A percentile compares a stretch with the other conserved stretches of the same genome.
Conservation (phyloP, 148 eudicot species). For the Spergularia marina region DNA sequence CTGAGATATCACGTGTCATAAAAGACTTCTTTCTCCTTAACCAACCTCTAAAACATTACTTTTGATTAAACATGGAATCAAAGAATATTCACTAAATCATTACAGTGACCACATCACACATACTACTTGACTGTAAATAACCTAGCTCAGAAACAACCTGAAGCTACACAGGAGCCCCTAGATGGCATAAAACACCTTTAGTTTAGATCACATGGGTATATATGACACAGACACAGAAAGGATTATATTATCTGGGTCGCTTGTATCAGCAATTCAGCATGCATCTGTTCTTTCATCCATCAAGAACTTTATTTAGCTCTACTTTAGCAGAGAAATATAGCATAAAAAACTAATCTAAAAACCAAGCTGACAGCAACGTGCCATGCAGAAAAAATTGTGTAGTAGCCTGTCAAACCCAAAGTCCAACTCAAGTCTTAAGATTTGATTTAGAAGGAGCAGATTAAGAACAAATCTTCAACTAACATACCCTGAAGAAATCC, state of each 20-base stretch:
- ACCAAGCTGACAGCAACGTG: no score
- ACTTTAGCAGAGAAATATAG: no score
- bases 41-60: not conserved
- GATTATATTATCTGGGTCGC: not conserved
- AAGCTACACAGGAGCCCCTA: not conserved
- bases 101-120: not conserved
- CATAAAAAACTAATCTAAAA: no score
- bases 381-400: no score
- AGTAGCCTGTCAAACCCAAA: not conserved
- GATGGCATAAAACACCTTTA: no score
- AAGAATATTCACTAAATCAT: not conserved
- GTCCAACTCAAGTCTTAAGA: not conserved
- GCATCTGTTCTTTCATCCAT: not conserved
- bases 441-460: not conserved
- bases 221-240: not conserved
- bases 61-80: not conserved
- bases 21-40: not conserved
- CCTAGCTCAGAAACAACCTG: not conserved
- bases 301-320: not conserved
- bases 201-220: not conserved
- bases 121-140: not conserved
- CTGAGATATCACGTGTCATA: no score
- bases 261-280: not conserved
- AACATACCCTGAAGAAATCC: constrained; percentile 75
- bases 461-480: not conserved